Conservation (phyloP, 1,284 basidiomycete genomes). For the Cryptococcus sp. region DNA sequence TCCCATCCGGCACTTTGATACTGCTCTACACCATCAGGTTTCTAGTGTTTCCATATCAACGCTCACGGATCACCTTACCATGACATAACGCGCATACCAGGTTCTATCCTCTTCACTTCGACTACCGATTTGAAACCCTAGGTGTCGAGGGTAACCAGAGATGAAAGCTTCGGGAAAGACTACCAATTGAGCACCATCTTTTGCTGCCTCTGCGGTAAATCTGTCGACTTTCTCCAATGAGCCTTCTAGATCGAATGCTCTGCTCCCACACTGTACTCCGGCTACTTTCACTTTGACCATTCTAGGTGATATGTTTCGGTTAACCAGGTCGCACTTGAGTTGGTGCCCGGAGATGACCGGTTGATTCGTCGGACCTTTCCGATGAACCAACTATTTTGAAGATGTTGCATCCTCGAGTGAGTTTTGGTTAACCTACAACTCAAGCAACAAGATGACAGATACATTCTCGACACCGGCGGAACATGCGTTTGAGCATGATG, state of each 20-base stretch:
- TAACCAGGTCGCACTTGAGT: too few relatives aligned
- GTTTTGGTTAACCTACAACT: too few relatives aligned
- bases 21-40: conserved; percentile 9
- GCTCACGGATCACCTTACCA: conserved; percentile 14
- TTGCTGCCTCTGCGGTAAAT: conserved; percentile 54
- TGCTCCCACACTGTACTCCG: conserved; percentile 33
- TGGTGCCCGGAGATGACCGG: too few relatives aligned
- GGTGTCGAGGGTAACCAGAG: conserved; percentile 41
- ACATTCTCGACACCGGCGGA: conserved; percentile 42
- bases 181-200: conserved; percentile 56
- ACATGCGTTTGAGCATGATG: conserved; percentile 41
- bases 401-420: not conserved
- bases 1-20: conserved; percentile 17
- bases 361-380: not conserved
- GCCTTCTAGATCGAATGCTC: conserved; percentile 54
- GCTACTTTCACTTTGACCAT: conserved; percentile 21
- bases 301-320: too few relatives aligned
- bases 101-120: conserved; percentile 27
- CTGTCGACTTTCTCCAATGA: conserved; percentile 59
- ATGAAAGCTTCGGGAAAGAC: conserved; percentile 69
- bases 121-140: conserved; percentile 30
- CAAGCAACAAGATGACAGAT: conserved; percentile 30
- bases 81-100: conserved; percentile 49
- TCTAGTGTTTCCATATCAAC: not conserved
- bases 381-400: not conserved